Conservation (phyloP, 345 rosid genomes). For the Lagerstroemia speciosa region DNA sequence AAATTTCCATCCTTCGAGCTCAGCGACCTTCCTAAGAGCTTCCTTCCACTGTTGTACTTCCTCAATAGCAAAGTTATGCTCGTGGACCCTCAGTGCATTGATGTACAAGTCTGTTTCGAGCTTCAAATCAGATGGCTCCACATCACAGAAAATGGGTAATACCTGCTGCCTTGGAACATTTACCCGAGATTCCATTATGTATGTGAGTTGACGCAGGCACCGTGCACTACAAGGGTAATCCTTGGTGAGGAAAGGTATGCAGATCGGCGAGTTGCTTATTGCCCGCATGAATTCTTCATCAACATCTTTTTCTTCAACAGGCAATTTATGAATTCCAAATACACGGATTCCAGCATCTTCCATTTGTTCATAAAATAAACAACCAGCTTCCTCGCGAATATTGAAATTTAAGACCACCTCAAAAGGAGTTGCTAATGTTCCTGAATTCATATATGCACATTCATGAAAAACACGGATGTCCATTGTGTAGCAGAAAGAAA, state of each 20-base stretch:
- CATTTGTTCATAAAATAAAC: constrained; percentile 1
- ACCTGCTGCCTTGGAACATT: not conserved
- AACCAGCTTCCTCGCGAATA: not conserved
- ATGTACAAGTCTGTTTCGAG: too few relatives aligned
- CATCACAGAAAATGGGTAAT: constrained; percentile 5
- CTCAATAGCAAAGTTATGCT: too few relatives aligned
- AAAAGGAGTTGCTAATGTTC: not conserved
- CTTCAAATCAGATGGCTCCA: not conserved
- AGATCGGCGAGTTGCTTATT: not conserved
- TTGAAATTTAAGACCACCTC: constrained; percentile 7
- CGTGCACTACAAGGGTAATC: constrained; percentile 2
- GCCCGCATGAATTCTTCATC: not conserved
- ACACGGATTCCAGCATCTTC: constrained; percentile 1
- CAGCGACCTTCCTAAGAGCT: not conserved
- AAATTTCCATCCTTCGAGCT: constrained; percentile 5
- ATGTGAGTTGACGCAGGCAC: constrained; percentile 8
- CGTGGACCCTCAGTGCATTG: too few relatives aligned
- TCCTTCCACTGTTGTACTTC: too few relatives aligned
- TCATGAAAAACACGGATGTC: not conserved
- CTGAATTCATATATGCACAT: not conserved
- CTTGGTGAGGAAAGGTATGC: constrained; percentile 13
- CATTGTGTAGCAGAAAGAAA: too few relatives aligned
- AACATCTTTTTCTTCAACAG: not conserved
- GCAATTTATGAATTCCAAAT: not conserved
- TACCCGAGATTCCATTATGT: not conserved